These are phyloP conservation scores for Silene latifolia DNA, from an alignment of 148 eudicot species.

Conservation along the genomic window DNA sequence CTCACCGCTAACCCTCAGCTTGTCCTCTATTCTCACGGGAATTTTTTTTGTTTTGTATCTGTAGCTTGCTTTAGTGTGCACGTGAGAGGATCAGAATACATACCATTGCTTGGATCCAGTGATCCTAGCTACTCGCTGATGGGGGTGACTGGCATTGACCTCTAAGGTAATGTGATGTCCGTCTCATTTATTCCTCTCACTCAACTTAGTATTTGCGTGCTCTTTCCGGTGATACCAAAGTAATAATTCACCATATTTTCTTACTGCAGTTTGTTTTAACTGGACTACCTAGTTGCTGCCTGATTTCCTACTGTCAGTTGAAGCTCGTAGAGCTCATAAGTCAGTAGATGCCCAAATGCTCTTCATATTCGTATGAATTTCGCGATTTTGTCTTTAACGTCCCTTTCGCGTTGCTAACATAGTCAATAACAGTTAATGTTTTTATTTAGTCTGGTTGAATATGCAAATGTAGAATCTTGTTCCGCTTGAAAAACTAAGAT, in stretches of 20 bases:
- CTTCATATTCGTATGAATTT: not conserved
- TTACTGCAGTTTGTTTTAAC: not conserved
- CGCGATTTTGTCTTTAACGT: not conserved
- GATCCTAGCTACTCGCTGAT: conserved; percentile 55
- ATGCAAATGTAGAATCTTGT: not conserved
- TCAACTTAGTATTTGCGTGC: not conserved
- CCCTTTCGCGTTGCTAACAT: not conserved
- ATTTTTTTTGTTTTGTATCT: not conserved
- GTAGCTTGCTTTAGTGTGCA: conserved; percentile 94
- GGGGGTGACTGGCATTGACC: conserved; percentile 57
- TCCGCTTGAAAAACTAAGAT: not conserved
- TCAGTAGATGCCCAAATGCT: not conserved
- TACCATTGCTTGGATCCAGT: conserved; percentile 69
- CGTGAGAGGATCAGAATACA: conserved; percentile 93
- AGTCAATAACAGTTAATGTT: not conserved
- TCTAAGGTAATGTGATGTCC: conserved; percentile 20
- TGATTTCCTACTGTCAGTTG: not conserved
- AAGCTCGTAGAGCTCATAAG: not conserved
- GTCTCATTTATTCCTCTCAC: not conserved
- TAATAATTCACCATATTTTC: not conserved
- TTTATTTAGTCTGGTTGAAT: not conserved
- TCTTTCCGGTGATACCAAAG: not conserved
- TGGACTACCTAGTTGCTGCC: not conserved
- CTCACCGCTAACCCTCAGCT: not conserved
- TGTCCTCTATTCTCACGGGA: conserved; percentile 1